Conservation (phyloP, 805 yeast genomes). For the Candida adriatica region DNA sequence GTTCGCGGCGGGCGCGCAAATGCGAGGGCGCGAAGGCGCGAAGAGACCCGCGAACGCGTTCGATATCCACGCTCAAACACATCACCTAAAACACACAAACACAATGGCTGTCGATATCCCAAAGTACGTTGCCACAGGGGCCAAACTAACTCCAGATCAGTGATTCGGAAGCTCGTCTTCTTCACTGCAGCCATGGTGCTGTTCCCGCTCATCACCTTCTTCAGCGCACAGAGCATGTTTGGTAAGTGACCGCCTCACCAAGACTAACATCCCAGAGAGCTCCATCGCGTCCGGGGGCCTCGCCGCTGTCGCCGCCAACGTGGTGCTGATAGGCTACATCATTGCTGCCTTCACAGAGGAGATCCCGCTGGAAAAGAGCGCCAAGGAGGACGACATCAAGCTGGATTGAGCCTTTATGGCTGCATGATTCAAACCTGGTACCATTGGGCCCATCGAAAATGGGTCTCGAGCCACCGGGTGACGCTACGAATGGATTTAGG, state of each 20-base stretch:
- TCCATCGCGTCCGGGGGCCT: conserved; percentile 69
- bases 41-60: too few relatives aligned
- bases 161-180: conserved; percentile 59
- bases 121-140: conserved; percentile 3
- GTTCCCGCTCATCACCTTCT: conserved; percentile 60
- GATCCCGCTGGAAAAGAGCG: conserved; percentile 25
- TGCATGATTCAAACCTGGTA: too few relatives aligned
- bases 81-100: background rate
- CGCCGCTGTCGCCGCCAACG: conserved; percentile 72
- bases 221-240: conserved; percentile 37
- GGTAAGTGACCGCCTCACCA: conserved; percentile 10
- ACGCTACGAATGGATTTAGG: too few relatives aligned
- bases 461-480: too few relatives aligned
- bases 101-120: conserved; percentile 24
- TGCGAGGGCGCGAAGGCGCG: too few relatives aligned
- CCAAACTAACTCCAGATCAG: conserved; percentile 36
- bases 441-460: too few relatives aligned
- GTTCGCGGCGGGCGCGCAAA: too few relatives aligned
- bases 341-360: conserved; percentile 72
- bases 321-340: conserved; percentile 67
- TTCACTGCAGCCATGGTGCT: conserved; percentile 74
- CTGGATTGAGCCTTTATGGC: conserved; percentile 20
- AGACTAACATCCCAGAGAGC: conserved; percentile 23
- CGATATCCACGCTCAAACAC: too few relatives aligned
- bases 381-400: conserved; percentile 32